Base-by-base conservation (phyloP, 768 basidiomycete genomes). In the Infundibulicybe gibba region DNA sequence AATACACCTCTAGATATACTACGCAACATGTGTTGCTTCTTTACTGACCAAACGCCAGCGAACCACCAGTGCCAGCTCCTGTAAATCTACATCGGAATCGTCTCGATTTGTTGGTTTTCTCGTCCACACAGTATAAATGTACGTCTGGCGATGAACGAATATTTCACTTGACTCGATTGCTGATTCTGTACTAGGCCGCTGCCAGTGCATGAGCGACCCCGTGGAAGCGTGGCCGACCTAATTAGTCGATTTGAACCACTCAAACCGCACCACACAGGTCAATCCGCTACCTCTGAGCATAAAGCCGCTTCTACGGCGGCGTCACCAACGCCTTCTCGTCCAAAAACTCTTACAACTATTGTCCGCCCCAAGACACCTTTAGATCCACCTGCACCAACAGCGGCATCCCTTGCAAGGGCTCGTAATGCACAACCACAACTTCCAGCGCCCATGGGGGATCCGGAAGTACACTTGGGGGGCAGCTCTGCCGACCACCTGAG, bases 141-240 rank as follows among this genome's bases (percentile, higher is more conserved):
- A 25, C 3, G 25, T 25, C 25, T 25, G 8, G 25, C 25, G 8
- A n/a, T n/a, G n/a, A 25, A 25, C 25, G 8, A 25, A 8, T 25
- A 25, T 25, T n/a, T 25, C 25, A 8, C 25, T 25, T 8, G n/a
- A n/a, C 25, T 3, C 4, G 25, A 25, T 25, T 8, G 8, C 8
- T 25, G 25, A 25, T 25, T 25, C 8, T 25, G 40, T 31, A 40
- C 47, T 59, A 91, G 89, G 90, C 85, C 87, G 46, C 68, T 90
- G 52, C 89, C 90, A 65, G 90, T n/a, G n/a, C n/a, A 92, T 74
- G 90, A 93, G 69, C 80, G 86, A 60, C 89, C 90, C 41, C 85
- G 90, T 49, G 80, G 79, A 62, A 89, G 85, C 57, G 90, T 93
- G 41, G 90, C 90, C 53, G 92, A 91, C 61, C 84, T 93, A 68